Percentiles rank a stretch among this genome's conserved stretches.
These are phyloP conservation scores for Pseudogymnoascus sp. DNA, from an alignment of 2,329 filamentous ascomycete genomes.

Conservation along the genomic window DNA sequence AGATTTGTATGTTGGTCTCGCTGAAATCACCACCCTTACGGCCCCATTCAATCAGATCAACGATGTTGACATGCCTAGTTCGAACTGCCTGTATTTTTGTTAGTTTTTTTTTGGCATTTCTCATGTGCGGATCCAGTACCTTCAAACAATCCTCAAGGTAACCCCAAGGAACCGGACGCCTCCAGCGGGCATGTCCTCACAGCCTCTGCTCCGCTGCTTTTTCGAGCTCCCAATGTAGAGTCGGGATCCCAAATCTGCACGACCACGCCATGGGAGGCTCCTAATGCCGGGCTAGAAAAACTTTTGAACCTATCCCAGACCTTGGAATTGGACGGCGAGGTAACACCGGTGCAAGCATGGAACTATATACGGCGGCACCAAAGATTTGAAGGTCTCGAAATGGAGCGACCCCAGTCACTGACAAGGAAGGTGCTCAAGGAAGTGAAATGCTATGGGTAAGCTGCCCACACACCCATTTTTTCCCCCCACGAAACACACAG, in stretches of 20 bases:
- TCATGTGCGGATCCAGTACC: too few relatives aligned
- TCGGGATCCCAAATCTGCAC: neutral
- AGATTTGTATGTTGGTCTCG: neutral
- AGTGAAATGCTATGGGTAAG: conserved; percentile 32
- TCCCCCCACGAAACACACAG: neutral
- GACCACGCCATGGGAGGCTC: conserved; percentile 11
- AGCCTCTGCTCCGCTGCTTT: neutral
- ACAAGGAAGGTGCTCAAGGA: conserved; percentile 24
- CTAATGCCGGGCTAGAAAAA: conserved; percentile 18
- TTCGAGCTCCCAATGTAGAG: neutral
- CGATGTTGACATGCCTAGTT: conserved; percentile 17
- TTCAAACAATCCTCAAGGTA: too few relatives aligned
- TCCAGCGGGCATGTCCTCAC: neutral
- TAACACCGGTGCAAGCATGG: conserved; percentile 34
- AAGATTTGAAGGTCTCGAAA: conserved; percentile 25
- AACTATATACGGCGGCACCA: conserved; percentile 27
- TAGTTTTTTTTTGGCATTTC: too few relatives aligned
- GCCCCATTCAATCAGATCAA: conserved; percentile 21
- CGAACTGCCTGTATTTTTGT: conserved; percentile 14
- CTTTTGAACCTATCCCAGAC: conserved; percentile 21
- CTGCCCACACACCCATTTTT: conserved; percentile 1
- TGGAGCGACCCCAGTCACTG: conserved; percentile 22
- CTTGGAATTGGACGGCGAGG: conserved; percentile 26
- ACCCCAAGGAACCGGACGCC: too few relatives aligned
- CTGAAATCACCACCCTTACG: conserved; percentile 13